These are phyloP conservation scores for Daedalea quercina DNA, from an alignment of 768 basidiomycete genomes.

Conservation along the genomic window DNA sequence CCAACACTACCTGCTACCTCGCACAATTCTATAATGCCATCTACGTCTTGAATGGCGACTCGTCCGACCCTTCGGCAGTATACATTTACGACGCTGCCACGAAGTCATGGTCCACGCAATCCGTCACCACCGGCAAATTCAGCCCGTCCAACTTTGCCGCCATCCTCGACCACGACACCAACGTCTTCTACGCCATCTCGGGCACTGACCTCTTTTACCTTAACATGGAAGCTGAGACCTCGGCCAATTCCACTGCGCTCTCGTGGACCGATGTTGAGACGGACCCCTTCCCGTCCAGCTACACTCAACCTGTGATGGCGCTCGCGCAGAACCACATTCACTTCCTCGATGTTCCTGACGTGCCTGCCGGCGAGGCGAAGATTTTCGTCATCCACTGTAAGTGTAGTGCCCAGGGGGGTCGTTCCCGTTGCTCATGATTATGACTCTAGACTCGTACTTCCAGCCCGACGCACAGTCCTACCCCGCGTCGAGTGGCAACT, in stretches of 20 bases:
- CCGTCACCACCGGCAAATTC: conserved; percentile 43
- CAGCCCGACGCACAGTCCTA: conserved; percentile 65
- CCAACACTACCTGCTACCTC: conserved; percentile 65
- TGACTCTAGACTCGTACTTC: conserved; percentile 62
- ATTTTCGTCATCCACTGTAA: conserved; percentile 88
- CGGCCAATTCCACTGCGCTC: conserved; percentile 50
- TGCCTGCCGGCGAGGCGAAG: conserved; percentile 59
- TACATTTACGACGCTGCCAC: conserved; percentile 76
- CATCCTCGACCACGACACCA: conserved; percentile 92
- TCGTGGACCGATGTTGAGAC: conserved; percentile 59
- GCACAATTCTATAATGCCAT: conserved; percentile 81
- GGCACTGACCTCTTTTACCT: conserved; percentile 59
- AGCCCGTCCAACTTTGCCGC: conserved; percentile 60
- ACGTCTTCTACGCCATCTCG: conserved; percentile 77
- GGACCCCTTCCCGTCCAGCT: conserved; percentile 44
- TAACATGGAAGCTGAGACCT: conserved; percentile 59
- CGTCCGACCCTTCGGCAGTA: conserved; percentile 56
- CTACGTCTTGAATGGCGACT: conserved; percentile 78
- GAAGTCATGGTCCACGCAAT: conserved; percentile 76
- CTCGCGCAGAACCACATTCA: conserved; percentile 84
- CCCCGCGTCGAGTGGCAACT: conserved; percentile 33
- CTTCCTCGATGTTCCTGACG: conserved; percentile 68
- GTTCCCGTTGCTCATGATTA: background rate
- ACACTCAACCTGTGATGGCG: conserved; percentile 64
- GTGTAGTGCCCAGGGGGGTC: conserved; percentile 18